Evolutionary conservation across 106 monocot species (phyloP), one percentile per base, ranked within the genome.

Genomic region (Platanthera guangdongensis): DNA sequence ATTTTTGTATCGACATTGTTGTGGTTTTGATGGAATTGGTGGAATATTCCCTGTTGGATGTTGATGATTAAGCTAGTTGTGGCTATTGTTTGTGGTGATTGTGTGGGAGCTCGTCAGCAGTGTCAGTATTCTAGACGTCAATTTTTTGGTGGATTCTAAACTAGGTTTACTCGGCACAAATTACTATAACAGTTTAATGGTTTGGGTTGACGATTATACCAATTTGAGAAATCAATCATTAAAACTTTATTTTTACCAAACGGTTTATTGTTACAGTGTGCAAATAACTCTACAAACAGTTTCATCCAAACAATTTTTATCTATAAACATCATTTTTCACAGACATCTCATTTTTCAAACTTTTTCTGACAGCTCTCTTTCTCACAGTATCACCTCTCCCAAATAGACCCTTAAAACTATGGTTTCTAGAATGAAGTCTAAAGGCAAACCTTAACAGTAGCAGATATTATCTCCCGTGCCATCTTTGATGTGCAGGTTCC

Each of bases 391-490:
- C 39, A 39, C 39, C 39, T 39, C 2, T 39, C 39, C 39, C 39
- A 39, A 39, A 39, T 39, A 39, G 39, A 39, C 39, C 39, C 39
- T 39, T 39, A 39, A 39, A 39, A 39, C 39, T 39, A 39, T 39
- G 39, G 39, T 64, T 8, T 19, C 30, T 25, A 64, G 21, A 47
- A 14, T 45, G 75, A 19, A 63, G 63, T 39, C 48, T 1, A 15
- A 47, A 72, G 11, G 51, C 81, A 82, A 62, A 99, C 94, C 99
- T 99, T 99, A 30, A 99, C 99, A 22, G 94, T 92, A 53, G 92
- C 84, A 71, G 90, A 92, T 49, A 99, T 52, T 49, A 99, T 81
- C 74, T 88, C 87, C 77, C 90, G 81, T 50, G 99, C 94, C 72
- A 99, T 86, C 74, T 75, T 46, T 50, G 89, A 94, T 52, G 94